Conservation (phyloP, 176 grass and related monocot genomes). For the Musa acuminata region DNA sequence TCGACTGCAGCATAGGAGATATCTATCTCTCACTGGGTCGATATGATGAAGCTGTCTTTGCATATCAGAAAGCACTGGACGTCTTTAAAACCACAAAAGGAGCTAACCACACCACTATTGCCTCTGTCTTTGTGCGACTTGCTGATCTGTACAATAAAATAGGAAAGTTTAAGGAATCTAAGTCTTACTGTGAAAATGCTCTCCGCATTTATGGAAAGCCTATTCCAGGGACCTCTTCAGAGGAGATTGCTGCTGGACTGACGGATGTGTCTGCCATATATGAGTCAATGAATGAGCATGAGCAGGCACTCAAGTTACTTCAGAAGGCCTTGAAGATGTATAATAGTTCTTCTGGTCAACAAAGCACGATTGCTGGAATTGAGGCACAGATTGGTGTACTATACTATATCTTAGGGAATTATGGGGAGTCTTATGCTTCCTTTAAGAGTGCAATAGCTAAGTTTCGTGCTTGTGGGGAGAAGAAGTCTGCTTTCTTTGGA, state of each 20-base stretch:
- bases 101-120: constrained; percentile 16
- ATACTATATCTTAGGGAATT: constrained; percentile 19
- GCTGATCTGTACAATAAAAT: constrained; percentile 23
- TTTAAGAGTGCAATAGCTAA: constrained; percentile 20
- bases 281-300: constrained; percentile 21
- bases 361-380: constrained; percentile 17
- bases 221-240: constrained; percentile 15
- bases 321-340: constrained; percentile 21
- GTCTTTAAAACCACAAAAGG: constrained; percentile 21
- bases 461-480: constrained; percentile 20
- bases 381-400: constrained; percentile 27
- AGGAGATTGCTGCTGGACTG: constrained; percentile 20
- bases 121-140: constrained; percentile 22
- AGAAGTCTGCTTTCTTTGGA: constrained; percentile 21
- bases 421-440: constrained; percentile 19
- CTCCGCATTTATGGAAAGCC: constrained; percentile 21
- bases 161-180: constrained; percentile 20
- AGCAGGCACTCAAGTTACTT: constrained; percentile 25
- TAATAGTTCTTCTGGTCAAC: constrained; percentile 19
- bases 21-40: constrained; percentile 13
- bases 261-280: constrained; percentile 23
- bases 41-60: constrained; percentile 27
- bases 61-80: constrained; percentile 20
- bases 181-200: constrained; percentile 23
- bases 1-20: constrained; percentile 26